Evolutionary conservation across 2,329 filamentous ascomycete genomes (phyloP), one percentile per base, ranked within the genome.

Genomic region (Dothiorella sarmentorum): DNA sequence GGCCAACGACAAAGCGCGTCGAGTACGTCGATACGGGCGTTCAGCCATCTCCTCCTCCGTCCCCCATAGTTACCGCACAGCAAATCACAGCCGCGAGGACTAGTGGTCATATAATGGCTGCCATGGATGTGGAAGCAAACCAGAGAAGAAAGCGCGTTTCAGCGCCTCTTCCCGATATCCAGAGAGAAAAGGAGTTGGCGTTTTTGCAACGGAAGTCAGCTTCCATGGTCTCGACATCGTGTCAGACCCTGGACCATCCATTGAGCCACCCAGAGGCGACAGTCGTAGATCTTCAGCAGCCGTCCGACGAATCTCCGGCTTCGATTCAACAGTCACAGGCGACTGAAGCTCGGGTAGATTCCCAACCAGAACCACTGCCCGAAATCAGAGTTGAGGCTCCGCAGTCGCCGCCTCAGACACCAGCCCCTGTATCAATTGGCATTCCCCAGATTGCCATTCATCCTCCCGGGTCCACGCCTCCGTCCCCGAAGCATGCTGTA

Each of bases 371-470:
- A 56, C 6, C 60, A 51, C 55, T 60, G 59, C 71, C n/a, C 56
- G 64, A 49, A 61, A 66, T 53, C 35, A 40, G 35, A 53, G 35
- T 58, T 59, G 63, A 27, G 3, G 63, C 40, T 7, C 56, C 72
- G n/a, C 60, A 69, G 2, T 67, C 73, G 3, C 66, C 71, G 7
- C 70, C 66, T 7, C 68, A 67, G 64, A 63, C 67, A 60, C 51
- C 73, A 63, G 47, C 68, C 64, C 62, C 74, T 72, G 9, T 73
- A 74, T 74, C 61, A 44, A 75, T 75, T 60, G 68, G 80, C 4
- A 88, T 97, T 61, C 93, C 93, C 0, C 89, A 87, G 66, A 99
- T 99, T 69, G 89, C 90, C 58, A 90, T 99, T 53, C 89, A 96
- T 65, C 94, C 94, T 29, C 93, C 94, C 0, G 47, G 47, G 3